Conservation (phyloP, 1,284 basidiomycete genomes). For the Ustilago cynodontis region DNA sequence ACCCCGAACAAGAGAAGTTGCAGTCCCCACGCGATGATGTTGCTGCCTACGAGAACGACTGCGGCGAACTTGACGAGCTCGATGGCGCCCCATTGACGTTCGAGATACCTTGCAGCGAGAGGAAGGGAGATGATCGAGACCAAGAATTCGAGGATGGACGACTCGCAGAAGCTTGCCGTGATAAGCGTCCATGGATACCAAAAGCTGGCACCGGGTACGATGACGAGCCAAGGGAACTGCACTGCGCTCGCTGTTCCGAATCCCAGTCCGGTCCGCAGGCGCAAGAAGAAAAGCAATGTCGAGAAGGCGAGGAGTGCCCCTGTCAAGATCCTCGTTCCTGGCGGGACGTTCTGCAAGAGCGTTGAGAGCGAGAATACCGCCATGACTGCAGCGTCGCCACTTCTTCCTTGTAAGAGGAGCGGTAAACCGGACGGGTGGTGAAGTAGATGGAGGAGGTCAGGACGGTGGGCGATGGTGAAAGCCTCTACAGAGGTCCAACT, state of each 20-base stretch:
- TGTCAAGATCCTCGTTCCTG: conserved; percentile 44
- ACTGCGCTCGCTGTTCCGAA: conserved; percentile 71
- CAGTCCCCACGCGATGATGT: conserved; percentile 63
- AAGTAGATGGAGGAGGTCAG: neutral
- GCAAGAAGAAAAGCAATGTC: conserved; percentile 47
- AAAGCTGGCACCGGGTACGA: conserved; percentile 84
- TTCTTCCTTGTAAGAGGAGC: neutral
- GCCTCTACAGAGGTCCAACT: neutral
- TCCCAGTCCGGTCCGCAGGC: conserved; percentile 46
- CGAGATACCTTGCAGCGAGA: conserved; percentile 87
- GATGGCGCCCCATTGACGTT: conserved; percentile 88
- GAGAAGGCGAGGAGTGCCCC: conserved; percentile 46
- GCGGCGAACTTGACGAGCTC: conserved; percentile 89
- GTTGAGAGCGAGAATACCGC: conserved; percentile 54
- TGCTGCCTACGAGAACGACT: conserved; percentile 73
- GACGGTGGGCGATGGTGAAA: neutral
- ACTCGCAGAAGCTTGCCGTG: conserved; percentile 87
- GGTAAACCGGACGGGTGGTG: neutral
- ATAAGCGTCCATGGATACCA: conserved; percentile 92
- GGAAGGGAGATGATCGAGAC: conserved; percentile 83
- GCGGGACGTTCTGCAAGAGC: conserved; percentile 46
- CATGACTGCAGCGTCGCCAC: conserved; percentile 20
- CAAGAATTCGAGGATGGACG: conserved; percentile 83
- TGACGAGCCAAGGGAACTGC: conserved; percentile 80
- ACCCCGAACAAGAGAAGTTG: conserved; percentile 60